Evolutionary conservation across 352 stramenopile species (phyloP).

Genomic region (Thalassiosira exigua): DNA sequence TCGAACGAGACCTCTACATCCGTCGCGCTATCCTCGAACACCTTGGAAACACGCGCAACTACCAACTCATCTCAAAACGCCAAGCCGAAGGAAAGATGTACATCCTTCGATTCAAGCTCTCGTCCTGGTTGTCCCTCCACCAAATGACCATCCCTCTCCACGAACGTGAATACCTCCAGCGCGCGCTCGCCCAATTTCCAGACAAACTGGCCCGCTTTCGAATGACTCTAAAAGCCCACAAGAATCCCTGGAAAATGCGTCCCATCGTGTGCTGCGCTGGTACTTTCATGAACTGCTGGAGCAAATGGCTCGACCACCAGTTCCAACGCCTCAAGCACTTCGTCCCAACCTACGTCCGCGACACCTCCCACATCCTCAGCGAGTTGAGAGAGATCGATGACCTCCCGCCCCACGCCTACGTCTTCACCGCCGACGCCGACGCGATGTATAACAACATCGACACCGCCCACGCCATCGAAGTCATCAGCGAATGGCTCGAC

Average conservation of each 20-base stretch:
- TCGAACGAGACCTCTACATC: slow-evolving; percentile 18
- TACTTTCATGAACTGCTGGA: slow-evolving; percentile 26
- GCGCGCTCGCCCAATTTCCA: too few species aligned
- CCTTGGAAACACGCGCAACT: background rate
- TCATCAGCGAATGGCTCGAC: slow-evolving; percentile 28
- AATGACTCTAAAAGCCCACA: slow-evolving; percentile 30
- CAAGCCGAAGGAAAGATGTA: too few species aligned
- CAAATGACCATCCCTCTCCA: too few species aligned
- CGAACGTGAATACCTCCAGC: too few species aligned
- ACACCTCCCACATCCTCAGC: slow-evolving; percentile 5
- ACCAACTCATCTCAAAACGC: too few species aligned
- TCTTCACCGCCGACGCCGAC: slow-evolving; percentile 37
- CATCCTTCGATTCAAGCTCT: too few species aligned
- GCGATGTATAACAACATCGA: slow-evolving; percentile 48
- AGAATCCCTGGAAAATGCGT: slow-evolving; percentile 41
- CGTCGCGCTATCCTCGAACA: background rate
- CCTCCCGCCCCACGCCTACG: slow-evolving; percentile 8
- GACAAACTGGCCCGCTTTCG: slow-evolving; percentile 25
- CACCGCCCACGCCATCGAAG: slow-evolving; percentile 22
- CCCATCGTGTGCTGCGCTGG: slow-evolving; percentile 39
- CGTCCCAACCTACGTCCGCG: slow-evolving; percentile 13
- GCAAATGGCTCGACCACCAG: slow-evolving; percentile 27
- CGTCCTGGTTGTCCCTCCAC: too few species aligned
- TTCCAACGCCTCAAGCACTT: slow-evolving; percentile 13
- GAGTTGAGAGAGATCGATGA: slow-evolving; percentile 3